Base-by-base conservation (phyloP, 768 basidiomycete genomes). In the Podaxis sp. region DNA sequence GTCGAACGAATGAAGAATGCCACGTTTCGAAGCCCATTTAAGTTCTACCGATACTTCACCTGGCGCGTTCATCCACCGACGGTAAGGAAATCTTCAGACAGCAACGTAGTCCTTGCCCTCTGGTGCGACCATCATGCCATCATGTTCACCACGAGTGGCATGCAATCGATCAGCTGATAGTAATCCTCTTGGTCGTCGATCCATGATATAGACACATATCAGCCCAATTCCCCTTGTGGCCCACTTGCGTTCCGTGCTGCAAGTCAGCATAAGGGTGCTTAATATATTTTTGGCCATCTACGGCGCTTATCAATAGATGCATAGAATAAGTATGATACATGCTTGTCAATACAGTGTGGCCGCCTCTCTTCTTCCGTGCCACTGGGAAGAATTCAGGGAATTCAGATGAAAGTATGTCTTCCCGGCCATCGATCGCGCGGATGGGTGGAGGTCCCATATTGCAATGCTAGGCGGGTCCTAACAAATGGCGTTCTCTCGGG, bases 261-360 rank as follows among this genome's bases (percentile, higher is more conserved):
- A 33, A 56, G 17, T 9, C 17, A 8, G 17, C 44, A 46, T n/a
- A 19, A 33, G 33, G 30, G 52, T 55, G 39, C 38, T 24, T 26
- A 55, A 55, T 40, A n/a, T 46, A 46, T 22, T n/a, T 54, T 55
- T 42, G 24, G 5, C 39, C 39, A 3, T 19, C 19, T 28, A 57
- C 13, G 56, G 56, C 56, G 56, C 42, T 44, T 57, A 57, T 57
- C 56, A 57, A 28, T 15, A 7, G 15, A 44, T 48, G 4, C 49
- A 22, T 22, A 22, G 22, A 26, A 51, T 22, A 28, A 7, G 28
- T 30, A 51, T 51, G 19, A 51, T 19, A 44, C 13, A 33, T 33
- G 33, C 19, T 44, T 17, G 44, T 46, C 19, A 3, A 33, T 5
- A 44, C 55, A 49, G 6, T 30, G 36, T 58, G 44, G 44, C 48